Conservation (phyloP, 305 asterid genomes). For the Coffea humblotiana region DNA sequence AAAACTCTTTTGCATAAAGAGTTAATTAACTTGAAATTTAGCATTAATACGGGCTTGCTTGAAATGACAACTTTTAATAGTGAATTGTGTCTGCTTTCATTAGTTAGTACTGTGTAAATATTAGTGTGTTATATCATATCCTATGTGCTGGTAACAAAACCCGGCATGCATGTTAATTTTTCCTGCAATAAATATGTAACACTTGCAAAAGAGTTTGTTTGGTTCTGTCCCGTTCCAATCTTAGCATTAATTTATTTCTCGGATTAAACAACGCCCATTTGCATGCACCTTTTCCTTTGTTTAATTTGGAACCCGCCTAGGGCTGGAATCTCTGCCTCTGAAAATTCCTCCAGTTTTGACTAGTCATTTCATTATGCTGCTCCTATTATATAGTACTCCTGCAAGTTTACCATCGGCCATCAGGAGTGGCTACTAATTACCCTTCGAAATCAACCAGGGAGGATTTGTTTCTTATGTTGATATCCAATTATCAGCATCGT, state of each 20-base stretch:
- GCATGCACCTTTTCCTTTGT: constrained; percentile 27
- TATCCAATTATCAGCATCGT: neutral
- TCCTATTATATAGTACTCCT: neutral
- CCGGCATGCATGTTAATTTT: constrained; percentile 1
- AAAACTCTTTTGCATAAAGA: neutral
- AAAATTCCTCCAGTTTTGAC: constrained; percentile 26
- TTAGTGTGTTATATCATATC: neutral
- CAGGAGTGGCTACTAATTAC: neutral
- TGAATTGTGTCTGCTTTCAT: neutral
- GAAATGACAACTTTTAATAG: neutral
- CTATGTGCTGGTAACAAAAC: neutral
- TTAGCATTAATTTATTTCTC: constrained; percentile 20
- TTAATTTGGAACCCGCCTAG: constrained; percentile 16
- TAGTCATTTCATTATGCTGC: too few relatives aligned
- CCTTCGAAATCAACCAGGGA: too few relatives aligned
- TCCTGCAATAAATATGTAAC: neutral
- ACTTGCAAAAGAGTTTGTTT: neutral
- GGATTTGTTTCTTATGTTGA: neutral
- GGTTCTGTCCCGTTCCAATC: constrained; percentile 20
- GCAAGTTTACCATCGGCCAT: neutral
- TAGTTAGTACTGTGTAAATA: constrained; percentile 6
- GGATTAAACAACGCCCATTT: constrained; percentile 36
- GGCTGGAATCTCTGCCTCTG: constrained; percentile 36
- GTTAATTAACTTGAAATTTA: neutral
- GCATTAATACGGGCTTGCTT: neutral